A percentile compares a stretch with the other conserved stretches of the same genome.
Evolutionary conservation across 2,329 filamentous ascomycete species (phyloP).

Genomic region (Arthrobotrys pseudoclavata): DNA sequence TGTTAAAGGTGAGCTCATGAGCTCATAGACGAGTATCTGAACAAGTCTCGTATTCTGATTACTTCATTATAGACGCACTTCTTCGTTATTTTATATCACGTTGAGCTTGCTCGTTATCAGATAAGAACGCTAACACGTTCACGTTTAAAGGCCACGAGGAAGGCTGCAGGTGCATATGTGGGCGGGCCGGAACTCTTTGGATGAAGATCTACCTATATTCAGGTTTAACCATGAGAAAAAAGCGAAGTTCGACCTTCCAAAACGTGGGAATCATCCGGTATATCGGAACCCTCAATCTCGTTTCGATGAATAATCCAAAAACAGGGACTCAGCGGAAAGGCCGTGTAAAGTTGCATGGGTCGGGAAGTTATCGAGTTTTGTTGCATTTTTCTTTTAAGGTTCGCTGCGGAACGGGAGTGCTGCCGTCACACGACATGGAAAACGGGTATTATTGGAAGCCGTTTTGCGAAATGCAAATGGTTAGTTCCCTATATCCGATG

Average conservation of each 20-base stretch:
- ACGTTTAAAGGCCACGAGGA: slow-evolving; percentile 21
- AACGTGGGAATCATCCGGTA: slow-evolving; percentile 27
- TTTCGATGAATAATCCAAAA: slow-evolving; percentile 5
- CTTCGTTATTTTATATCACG: background rate
- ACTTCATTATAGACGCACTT: background rate
- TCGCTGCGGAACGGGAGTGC: slow-evolving; percentile 27
- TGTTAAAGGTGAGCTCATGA: background rate
- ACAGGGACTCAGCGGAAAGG: slow-evolving; percentile 4
- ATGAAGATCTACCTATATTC: background rate
- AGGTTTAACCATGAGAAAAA: background rate
- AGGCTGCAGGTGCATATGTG: background rate
- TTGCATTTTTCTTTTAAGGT: slow-evolving; percentile 48
- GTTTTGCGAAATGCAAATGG: background rate
- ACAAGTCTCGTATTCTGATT: background rate
- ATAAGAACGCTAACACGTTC: slow-evolving; percentile 1
- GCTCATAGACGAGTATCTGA: background rate
- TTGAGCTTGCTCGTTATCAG: slow-evolving; percentile 13
- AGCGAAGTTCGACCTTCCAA: background rate
- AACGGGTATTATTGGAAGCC: slow-evolving; percentile 29
- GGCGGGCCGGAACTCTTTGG: too few species aligned
- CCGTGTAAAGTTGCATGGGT: slow-evolving; percentile 4
- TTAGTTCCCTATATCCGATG: slow-evolving; percentile 17
- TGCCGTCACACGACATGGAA: slow-evolving; percentile 19
- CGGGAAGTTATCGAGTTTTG: background rate
- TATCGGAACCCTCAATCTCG: background rate